Evolutionary conservation across 371 early-diverging fungal genomes (phyloP), one percentile per base, ranked within the genome.

Genomic region (Sporodiniella umbellata): DNA sequence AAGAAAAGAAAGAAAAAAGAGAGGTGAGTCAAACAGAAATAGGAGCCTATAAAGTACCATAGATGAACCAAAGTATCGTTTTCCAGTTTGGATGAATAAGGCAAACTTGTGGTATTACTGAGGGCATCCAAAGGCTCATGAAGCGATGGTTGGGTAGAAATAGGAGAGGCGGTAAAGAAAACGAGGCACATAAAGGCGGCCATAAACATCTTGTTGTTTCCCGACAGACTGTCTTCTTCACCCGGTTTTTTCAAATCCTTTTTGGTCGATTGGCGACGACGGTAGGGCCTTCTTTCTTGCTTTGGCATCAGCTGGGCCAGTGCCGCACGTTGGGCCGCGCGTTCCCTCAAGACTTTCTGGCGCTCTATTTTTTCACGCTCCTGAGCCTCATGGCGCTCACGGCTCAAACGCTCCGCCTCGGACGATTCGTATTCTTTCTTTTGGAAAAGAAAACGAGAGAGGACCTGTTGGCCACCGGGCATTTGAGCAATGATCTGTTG

Each of bases 391-490:
- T 45, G 48, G 11, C 66, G 62, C 55, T 68, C 64, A 37, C 44
- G 44, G 21, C 49, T 42, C 10, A 65, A 26, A 8, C 62, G 38
- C 38, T 65, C 54, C 8, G 44, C 45, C 33, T 65, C 55, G 19
- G 44, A 19, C 33, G 57, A 47, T 33, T 61, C 48, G n/a, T 46
- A 61, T 10, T 64, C 58, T 8, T 33, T 48, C 8, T 66, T 53
- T 31, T 65, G 66, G n/a, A 19, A 56, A 37, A 56, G 52, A 28
- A 66, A 65, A 2, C 53, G 54, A 8, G 40, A 40, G 8, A 69
- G 56, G 17, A 64, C 47, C 17, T 78, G 71, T 17, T 58, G 44
- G 12, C 79, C 83, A 37, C 82, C 80, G 2, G 80, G 79, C 35
- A 83, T 58, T 7, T 74, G 70, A 24, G 67, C 65, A 43, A 81